These are phyloP conservation scores for Phytophthora podocarpi DNA, from an alignment of 352 stramenopile genomes.

Conservation along the genomic window DNA sequence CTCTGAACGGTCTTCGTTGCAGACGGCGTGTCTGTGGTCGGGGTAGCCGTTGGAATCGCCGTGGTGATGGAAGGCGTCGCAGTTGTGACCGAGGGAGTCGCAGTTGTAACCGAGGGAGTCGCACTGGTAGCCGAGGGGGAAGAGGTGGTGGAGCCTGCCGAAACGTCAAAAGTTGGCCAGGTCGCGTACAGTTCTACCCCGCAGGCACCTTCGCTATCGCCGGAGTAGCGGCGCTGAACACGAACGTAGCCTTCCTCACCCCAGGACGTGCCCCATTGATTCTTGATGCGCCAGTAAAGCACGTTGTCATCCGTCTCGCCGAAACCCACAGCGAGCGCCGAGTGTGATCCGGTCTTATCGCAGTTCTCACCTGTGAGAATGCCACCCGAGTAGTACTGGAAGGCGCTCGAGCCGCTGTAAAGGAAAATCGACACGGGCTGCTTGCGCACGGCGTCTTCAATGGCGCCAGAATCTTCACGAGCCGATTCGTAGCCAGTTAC, in stretches of 20 bases:
- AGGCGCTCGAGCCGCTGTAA: constrained; percentile 62
- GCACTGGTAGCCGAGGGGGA: constrained; percentile 2
- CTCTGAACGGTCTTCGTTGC: constrained; percentile 7
- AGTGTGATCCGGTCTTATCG: constrained; percentile 60
- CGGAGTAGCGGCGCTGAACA: constrained; percentile 56
- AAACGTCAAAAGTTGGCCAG: constrained; percentile 54
- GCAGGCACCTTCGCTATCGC: constrained; percentile 55
- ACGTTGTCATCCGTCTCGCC: constrained; percentile 49
- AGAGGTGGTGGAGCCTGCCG: constrained; percentile 11
- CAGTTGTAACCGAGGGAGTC: constrained; percentile 12
- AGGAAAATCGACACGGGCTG: constrained; percentile 66
- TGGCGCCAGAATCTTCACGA: constrained; percentile 37
- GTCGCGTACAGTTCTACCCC: constrained; percentile 61
- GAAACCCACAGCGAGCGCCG: constrained; percentile 67
- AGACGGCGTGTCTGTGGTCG: constrained; percentile 11
- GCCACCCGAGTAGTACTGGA: constrained; percentile 68
- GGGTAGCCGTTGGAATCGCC: constrained; percentile 1
- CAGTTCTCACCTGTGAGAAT: constrained; percentile 65
- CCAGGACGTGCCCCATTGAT: constrained; percentile 75
- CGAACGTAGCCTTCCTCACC: constrained; percentile 73
- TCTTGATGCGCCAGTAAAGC: constrained; percentile 73
- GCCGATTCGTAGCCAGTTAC: constrained; percentile 57
- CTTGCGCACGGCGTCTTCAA: constrained; percentile 53
- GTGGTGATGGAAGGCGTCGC: not conserved
- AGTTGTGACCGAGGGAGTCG: constrained; percentile 15